Conservation (phyloP, 805 yeast species). For the Candida oleophila region DNA sequence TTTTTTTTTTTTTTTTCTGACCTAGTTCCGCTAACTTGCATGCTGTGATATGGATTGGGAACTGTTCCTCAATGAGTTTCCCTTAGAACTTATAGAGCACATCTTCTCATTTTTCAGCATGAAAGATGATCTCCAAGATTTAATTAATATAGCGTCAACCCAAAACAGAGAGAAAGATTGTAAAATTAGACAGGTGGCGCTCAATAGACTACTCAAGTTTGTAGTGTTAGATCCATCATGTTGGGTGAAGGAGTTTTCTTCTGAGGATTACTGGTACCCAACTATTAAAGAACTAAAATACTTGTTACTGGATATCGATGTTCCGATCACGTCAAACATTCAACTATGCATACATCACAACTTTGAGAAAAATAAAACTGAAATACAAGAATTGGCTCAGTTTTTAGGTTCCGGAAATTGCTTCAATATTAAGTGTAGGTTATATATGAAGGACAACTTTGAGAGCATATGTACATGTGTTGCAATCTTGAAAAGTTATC, state of each 20-base stretch:
- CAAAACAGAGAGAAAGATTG: background rate
- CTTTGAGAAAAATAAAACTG: background rate
- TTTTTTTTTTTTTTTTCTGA: no score
- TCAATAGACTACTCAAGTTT: background rate
- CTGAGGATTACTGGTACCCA: conserved; percentile 5
- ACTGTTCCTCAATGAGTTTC: background rate
- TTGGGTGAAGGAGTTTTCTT: conserved; percentile 6
- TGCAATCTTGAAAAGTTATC: background rate
- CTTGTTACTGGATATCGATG: background rate
- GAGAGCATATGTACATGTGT: conserved; percentile 4
- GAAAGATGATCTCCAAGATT: background rate
- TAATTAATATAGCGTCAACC: background rate
- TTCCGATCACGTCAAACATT: conserved; percentile 1
- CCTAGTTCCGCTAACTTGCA: no score
- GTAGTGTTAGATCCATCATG: conserved; percentile 6
- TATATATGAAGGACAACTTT: conserved; percentile 3
- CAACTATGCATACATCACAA: conserved; percentile 5
- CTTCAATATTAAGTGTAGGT: background rate
- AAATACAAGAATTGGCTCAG: background rate
- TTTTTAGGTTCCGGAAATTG: background rate
- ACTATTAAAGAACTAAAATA: background rate
- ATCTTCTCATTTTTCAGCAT: conserved; percentile 4
- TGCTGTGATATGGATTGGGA: background rate
- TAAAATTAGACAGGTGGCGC: background rate
- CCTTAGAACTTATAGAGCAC: conserved; percentile 2